A percentile compares a stretch with the other conserved stretches of the same genome.
Conservation (phyloP, 257 asterid genomes). For the Coffea canephora region DNA sequence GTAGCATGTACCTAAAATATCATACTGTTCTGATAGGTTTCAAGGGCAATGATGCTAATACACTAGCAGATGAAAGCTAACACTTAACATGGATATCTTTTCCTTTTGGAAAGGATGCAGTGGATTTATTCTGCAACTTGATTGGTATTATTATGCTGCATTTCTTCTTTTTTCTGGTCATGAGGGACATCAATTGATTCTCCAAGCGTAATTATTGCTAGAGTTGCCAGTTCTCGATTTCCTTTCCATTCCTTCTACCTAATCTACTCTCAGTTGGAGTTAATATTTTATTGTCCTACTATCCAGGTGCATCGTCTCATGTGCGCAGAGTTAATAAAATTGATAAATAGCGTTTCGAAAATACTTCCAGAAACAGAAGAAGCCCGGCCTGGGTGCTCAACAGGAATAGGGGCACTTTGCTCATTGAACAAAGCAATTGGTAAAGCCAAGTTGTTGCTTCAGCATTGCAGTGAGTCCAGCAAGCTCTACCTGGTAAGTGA, state of each 20-base stretch:
- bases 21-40: not conserved
- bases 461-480: constrained; percentile 78
- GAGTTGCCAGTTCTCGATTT: not conserved
- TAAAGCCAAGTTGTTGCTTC: constrained; percentile 62
- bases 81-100: not conserved
- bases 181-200: not conserved
- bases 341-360: constrained; percentile 39
- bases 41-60: not conserved
- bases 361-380: constrained; percentile 69
- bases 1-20: not conserved
- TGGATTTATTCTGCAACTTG: not conserved
- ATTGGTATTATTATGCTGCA: not conserved
- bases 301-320: constrained; percentile 74
- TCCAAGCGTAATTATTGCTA: not conserved
- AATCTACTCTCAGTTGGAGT: not conserved
- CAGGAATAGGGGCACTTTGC: constrained; percentile 80
- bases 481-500: constrained; percentile 76
- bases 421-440: constrained; percentile 51
- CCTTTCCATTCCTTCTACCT: not conserved
- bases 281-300: constrained; percentile 13
- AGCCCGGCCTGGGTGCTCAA: constrained; percentile 76
- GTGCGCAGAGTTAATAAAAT: constrained; percentile 59
- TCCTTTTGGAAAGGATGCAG: not conserved
- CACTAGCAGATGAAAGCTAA: not conserved
- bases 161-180: not conserved